phyloP scores from a whole-genome alignment of 2,329 filamentous ascomycete genomes.

The Sporothrix brasiliensis region DNA sequence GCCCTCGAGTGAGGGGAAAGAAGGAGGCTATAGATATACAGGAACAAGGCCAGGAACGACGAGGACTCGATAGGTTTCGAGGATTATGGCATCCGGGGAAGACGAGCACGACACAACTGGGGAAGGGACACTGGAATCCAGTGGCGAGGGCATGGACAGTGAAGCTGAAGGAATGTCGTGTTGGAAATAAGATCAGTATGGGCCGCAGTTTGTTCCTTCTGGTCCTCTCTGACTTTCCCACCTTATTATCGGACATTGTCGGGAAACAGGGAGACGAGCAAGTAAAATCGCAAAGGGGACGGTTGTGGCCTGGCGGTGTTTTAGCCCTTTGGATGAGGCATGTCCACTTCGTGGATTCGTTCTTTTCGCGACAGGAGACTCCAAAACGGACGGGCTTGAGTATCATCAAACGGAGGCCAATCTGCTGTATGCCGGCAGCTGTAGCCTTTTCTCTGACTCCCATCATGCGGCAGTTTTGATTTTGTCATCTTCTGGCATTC shows the following conservation, averaged over 20 bases:
- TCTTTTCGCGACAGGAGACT: background rate
- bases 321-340: slow-evolving; percentile 27
- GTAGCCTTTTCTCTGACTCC: slow-evolving; percentile 5
- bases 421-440: background rate
- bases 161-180: background rate
- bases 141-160: background rate
- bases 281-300: slow-evolving; percentile 8
- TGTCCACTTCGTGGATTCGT: slow-evolving; percentile 6
- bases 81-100: slow-evolving; percentile 23
- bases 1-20: background rate
- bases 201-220: background rate
- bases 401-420: background rate
- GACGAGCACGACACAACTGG: slow-evolving; percentile 8
- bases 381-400: slow-evolving; percentile 9
- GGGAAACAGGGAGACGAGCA: slow-evolving; percentile 24
- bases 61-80: background rate
- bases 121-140: background rate
- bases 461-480: background rate
- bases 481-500: slow-evolving; percentile 5
- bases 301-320: slow-evolving; percentile 21
- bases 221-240: background rate
- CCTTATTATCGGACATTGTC: slow-evolving; percentile 29
- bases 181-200: background rate
- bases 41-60: slow-evolving; percentile 15
- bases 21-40: slow-evolving; percentile 21